Evolutionary conservation across 2,329 filamentous ascomycete genomes (phyloP).

Genomic region (Apiospora rasikravindrae): DNA sequence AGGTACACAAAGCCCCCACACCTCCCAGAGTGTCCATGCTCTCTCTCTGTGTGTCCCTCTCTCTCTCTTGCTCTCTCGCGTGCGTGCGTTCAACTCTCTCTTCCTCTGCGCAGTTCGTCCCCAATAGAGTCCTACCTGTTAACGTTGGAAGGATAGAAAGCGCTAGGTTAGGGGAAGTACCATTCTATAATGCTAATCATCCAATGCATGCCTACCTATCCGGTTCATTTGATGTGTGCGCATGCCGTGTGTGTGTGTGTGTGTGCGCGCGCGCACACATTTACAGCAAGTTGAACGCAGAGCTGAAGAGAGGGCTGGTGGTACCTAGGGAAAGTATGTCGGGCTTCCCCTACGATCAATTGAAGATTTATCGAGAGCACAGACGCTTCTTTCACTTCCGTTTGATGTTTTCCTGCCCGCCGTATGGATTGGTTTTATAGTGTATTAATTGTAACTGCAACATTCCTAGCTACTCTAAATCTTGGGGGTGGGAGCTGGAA

Average conservation of each 20-base stretch:
- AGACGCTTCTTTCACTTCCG: slow-evolving; percentile 1
- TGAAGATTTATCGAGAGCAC: background rate
- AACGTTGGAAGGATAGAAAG: background rate
- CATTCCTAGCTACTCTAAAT: background rate
- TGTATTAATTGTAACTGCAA: background rate
- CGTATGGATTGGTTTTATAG: background rate
- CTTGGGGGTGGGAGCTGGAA: slow-evolving; percentile 1
- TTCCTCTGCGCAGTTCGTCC: background rate
- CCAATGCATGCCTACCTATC: background rate
- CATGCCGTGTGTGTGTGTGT: background rate
- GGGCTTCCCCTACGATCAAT: slow-evolving; percentile 3
- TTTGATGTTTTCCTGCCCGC: background rate
- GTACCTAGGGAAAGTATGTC: background rate
- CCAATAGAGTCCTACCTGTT: background rate
- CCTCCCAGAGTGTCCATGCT: slow-evolving; percentile 12
- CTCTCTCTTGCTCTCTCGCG: background rate
- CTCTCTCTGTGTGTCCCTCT: background rate
- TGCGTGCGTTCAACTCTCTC: background rate
- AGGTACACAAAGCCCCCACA: background rate
- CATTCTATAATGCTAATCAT: background rate
- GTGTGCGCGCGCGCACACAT: background rate
- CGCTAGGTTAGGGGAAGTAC: background rate
- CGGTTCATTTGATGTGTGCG: background rate
- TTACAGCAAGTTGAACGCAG: background rate
- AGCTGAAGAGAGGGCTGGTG: slow-evolving; percentile 8